Evolutionary conservation across 2,329 filamentous ascomycete genomes (phyloP), one percentile per base, ranked within the genome.

Genomic region (Cucurbitaria berberidis): DNA sequence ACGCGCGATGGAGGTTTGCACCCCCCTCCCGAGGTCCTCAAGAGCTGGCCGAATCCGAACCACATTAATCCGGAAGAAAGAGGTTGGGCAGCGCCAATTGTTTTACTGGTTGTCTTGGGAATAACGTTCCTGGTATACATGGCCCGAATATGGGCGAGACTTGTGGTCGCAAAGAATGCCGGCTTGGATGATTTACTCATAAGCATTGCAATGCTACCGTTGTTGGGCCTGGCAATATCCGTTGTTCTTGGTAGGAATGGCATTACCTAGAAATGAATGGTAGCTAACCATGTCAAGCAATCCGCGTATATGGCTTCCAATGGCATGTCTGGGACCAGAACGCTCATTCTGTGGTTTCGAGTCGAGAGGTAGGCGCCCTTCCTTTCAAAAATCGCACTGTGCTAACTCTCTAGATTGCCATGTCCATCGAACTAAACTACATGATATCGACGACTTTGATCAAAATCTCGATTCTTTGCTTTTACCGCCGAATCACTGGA

Each of bases 171-270:
- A 10, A 77, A 72, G 56, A 81, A 77, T 18, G 70, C 76, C 24
- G 81, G 80, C 13, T 19, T 78, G 5, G 81, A 83, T 53, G 81
- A 83, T 60, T 53, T 75, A 16, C 61, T 82, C 10, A 78, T 82
- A 43, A 60, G 78, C 30, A 38, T 77, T 30, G 76, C 77, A 9
- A 72, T 81, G 60, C 55, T 80, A 60, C 68, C 69, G 1, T 53
- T 73, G 1, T 49, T 70, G n/a, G 73, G 69, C n/a, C 55, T 72
- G 18, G 69, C 67, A 1, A 51, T 75, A 19, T 59, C 64, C 11
- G 56, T 52, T 18, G 44, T 70, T 5, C 59, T 73, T 27, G 69
- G 71, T 72, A 56, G 41, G 64, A 44, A 7, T 8, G 11, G 27
- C 26, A 4, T 11, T 10, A 2, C 7, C 16, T 22, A 8, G 8